These are phyloP conservation scores for Coprinopsis sp. DNA, from an alignment of 768 basidiomycete genomes.

Conservation along the genomic window DNA sequence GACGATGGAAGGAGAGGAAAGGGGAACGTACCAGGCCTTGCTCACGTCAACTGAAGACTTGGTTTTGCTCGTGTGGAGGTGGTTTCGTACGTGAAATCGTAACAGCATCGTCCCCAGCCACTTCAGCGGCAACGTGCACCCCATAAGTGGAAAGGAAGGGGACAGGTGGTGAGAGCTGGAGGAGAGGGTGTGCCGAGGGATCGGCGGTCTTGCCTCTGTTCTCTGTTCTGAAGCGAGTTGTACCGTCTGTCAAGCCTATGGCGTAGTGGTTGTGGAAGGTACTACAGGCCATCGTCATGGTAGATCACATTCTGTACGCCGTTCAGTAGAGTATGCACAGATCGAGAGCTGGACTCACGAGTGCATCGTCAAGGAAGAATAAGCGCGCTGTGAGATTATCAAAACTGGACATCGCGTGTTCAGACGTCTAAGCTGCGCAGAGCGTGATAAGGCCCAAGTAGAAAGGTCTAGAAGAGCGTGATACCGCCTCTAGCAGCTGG, in stretches of 20 bases:
- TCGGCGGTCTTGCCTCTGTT: conserved; percentile 85
- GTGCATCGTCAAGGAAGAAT: conserved; percentile 91
- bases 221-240: conserved; percentile 79
- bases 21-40: too few relatives aligned
- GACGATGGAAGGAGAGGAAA: too few relatives aligned
- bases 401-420: conserved; percentile 50
- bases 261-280: conserved; percentile 82
- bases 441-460: background rate
- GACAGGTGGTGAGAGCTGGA: conserved; percentile 54
- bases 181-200: conserved; percentile 63
- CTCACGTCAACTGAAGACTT: too few relatives aligned
- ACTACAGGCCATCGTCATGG: conserved; percentile 80
- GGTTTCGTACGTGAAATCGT: too few relatives aligned
- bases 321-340: conserved; percentile 9
- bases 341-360: conserved; percentile 43
- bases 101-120: too few relatives aligned
- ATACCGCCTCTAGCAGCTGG: background rate
- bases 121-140: too few relatives aligned
- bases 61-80: too few relatives aligned
- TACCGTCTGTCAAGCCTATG: conserved; percentile 72
- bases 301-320: conserved; percentile 55
- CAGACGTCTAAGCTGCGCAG: conserved; percentile 35
- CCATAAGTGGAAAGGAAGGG: conserved; percentile 91
- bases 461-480: background rate
- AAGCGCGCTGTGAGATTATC: conserved; percentile 68